Conservation (phyloP, 306 rosid genomes). For the Vigna radiata region DNA sequence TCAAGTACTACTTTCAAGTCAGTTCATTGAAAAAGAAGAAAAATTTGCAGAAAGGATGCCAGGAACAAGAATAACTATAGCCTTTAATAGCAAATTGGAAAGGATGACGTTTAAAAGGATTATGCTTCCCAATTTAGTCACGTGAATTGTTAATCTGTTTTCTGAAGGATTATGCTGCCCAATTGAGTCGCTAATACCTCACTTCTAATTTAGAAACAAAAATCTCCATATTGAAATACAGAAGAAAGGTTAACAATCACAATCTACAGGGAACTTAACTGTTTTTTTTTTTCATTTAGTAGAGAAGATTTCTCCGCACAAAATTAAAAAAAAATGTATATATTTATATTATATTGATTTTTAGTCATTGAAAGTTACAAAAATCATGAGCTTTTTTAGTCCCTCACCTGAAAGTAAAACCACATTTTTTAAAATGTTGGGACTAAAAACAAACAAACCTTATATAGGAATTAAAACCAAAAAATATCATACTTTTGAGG, state of each 20-base stretch:
- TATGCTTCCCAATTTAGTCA: neutral
- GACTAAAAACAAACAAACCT: neutral
- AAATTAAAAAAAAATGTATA: neutral
- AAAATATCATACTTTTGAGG: neutral
- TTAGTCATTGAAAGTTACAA: neutral
- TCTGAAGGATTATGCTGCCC: neutral
- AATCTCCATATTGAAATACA: neutral
- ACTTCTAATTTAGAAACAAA: neutral
- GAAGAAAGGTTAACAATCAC: slow-evolving; percentile 16
- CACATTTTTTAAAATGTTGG: too few species aligned
- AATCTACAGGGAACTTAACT: neutral
- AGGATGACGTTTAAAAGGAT: neutral
- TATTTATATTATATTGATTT: neutral
- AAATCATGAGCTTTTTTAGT: too few species aligned
- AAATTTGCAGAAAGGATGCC: neutral
- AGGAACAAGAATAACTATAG: neutral
- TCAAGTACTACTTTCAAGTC: neutral
- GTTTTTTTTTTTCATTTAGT: neutral
- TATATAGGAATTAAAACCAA: neutral
- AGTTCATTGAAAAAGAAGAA: neutral
- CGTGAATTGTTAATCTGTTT: neutral
- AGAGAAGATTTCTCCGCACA: neutral
- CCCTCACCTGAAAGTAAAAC: too few species aligned
- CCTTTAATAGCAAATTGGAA: neutral
- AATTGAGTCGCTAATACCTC: neutral